Evolutionary conservation across 2,329 filamentous ascomycete genomes (phyloP).

Genomic region (Aureobasidium mangrovei): DNA sequence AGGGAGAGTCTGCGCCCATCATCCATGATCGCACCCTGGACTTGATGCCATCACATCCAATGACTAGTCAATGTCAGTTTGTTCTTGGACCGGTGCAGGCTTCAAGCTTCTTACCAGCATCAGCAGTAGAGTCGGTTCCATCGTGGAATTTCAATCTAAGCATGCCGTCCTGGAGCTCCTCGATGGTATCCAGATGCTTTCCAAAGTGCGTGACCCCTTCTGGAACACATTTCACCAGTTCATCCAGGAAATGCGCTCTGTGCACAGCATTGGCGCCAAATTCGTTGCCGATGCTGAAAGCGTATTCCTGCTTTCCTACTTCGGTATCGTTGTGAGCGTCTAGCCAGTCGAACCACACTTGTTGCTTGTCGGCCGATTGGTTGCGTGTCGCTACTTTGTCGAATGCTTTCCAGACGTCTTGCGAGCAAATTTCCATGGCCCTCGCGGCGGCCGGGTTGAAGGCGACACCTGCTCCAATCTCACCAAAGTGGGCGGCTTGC

Average conservation of each 20-base stretch:
- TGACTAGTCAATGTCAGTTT: slow-evolving; percentile 27
- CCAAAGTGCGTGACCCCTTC: slow-evolving; percentile 26
- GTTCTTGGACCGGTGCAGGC: neutral
- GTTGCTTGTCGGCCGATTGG: slow-evolving; percentile 26
- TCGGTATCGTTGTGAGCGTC: slow-evolving; percentile 26
- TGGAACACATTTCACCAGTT: slow-evolving; percentile 35
- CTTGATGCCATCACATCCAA: slow-evolving; percentile 59
- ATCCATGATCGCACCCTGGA: slow-evolving; percentile 42
- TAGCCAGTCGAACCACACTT: slow-evolving; percentile 36
- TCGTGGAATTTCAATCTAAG: slow-evolving; percentile 29
- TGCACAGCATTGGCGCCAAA: slow-evolving; percentile 25
- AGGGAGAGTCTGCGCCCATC: slow-evolving; percentile 40
- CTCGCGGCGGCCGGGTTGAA: slow-evolving; percentile 47
- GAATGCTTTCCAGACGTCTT: slow-evolving; percentile 37
- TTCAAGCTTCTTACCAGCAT: slow-evolving; percentile 19
- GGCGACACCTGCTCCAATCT: slow-evolving; percentile 51
- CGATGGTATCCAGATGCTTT: slow-evolving; percentile 23
- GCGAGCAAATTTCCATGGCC: slow-evolving; percentile 46
- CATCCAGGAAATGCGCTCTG: slow-evolving; percentile 35
- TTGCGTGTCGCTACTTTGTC: slow-evolving; percentile 35
- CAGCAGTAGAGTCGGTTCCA: slow-evolving; percentile 22
- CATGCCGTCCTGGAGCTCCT: slow-evolving; percentile 20
- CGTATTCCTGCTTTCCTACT: slow-evolving; percentile 20
- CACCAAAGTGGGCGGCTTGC: slow-evolving; percentile 44
- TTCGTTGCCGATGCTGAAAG: slow-evolving; percentile 22